These are phyloP conservation scores for Cordyceps militaris DNA, from an alignment of 2,329 filamentous ascomycete genomes.

Conservation along the genomic window DNA sequence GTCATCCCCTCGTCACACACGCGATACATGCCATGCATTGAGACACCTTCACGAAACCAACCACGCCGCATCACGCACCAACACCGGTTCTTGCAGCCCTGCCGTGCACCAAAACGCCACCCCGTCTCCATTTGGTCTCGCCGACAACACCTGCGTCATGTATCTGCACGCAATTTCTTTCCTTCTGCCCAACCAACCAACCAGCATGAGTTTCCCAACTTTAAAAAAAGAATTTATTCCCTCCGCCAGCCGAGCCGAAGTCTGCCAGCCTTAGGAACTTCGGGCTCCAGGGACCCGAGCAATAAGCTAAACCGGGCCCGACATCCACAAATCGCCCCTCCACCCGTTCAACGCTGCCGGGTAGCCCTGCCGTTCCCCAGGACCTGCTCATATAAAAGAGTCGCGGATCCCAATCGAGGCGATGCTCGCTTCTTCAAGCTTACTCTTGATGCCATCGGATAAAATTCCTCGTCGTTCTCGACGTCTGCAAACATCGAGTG, in stretches of 20 bases:
- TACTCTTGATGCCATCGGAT: background rate
- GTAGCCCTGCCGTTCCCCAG: background rate
- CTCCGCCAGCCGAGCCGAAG: too few relatives aligned
- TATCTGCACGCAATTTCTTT: background rate
- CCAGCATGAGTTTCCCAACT: too few relatives aligned
- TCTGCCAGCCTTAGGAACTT: too few relatives aligned
- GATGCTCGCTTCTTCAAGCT: background rate
- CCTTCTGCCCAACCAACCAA: too few relatives aligned
- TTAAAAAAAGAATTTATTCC: too few relatives aligned
- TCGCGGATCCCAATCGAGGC: background rate
- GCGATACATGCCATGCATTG: too few relatives aligned
- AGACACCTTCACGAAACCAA: too few relatives aligned
- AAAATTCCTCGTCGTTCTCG: background rate
- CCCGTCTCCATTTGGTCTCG: background rate
- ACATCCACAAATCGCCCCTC: background rate
- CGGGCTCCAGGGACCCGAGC: slow-evolving; percentile 2
- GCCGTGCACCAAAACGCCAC: background rate
- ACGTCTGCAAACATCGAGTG: background rate
- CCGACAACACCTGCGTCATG: background rate
- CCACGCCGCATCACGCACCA: too few relatives aligned
- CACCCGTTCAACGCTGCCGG: background rate
- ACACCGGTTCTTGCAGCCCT: background rate
- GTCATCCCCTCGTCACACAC: too few relatives aligned
- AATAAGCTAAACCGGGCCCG: background rate
- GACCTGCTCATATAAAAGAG: background rate